Conservation (phyloP, 495 filamentous ascomycete species). For the Penicillium manginii region DNA sequence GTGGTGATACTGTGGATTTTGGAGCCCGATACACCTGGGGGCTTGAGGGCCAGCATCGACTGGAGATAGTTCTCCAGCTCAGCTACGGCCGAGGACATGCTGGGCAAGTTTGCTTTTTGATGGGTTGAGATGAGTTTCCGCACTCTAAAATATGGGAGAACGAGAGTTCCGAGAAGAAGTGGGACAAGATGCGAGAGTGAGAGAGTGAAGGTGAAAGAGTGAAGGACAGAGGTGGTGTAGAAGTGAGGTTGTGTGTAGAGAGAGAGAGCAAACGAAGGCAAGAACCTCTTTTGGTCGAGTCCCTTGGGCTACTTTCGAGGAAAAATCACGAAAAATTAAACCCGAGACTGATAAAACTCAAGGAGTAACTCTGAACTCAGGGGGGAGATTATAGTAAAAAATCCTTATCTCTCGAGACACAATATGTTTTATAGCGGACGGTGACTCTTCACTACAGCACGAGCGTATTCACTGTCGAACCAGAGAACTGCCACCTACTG, state of each 20-base stretch:
- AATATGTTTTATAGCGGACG: constrained; percentile 30
- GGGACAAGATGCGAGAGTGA: background rate
- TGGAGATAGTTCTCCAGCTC: constrained; percentile 90
- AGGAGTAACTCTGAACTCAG: background rate
- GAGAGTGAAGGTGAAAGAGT: background rate
- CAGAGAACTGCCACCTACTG: constrained; percentile 47
- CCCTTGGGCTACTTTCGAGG: too few relatives aligned
- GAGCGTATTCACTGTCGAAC: constrained; percentile 38
- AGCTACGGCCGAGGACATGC: constrained; percentile 82
- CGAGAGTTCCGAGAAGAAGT: background rate
- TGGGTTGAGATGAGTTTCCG: background rate
- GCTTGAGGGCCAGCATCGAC: constrained; percentile 86
- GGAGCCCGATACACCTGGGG: constrained; percentile 89
- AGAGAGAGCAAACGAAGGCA: too few relatives aligned
- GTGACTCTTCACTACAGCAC: constrained; percentile 49
- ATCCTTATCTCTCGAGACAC: constrained; percentile 1
- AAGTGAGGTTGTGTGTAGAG: background rate
- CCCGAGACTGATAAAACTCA: too few relatives aligned
- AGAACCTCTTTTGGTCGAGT: too few relatives aligned
- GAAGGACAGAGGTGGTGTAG: background rate
- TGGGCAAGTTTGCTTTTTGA: background rate
- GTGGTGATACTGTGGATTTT: constrained; percentile 85
- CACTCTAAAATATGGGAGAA: background rate
- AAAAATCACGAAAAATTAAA: too few relatives aligned
- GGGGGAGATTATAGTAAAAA: constrained; percentile 6